These are phyloP conservation scores for Rusavskia elegans DNA, from an alignment of 495 filamentous ascomycete genomes.

Conservation along the genomic window DNA sequence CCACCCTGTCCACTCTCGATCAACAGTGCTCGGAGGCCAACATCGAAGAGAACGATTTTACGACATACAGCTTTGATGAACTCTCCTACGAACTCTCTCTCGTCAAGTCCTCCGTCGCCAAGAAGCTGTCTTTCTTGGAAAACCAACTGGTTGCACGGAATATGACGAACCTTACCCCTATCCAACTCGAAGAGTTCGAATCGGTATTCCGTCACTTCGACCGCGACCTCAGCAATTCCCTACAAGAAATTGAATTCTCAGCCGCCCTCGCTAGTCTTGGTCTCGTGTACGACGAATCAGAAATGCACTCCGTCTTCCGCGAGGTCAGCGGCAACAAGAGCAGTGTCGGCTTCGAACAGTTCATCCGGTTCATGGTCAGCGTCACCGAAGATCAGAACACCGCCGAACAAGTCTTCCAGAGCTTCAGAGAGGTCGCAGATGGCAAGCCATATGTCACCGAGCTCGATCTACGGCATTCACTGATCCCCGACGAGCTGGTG, in stretches of 20 bases:
- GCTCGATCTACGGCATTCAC: slow-evolving; percentile 81
- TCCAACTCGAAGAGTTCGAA: slow-evolving; percentile 96
- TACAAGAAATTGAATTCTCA: slow-evolving; percentile 91
- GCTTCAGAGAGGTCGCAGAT: slow-evolving; percentile 91
- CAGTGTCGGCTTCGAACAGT: slow-evolving; percentile 91
- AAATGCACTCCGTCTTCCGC: slow-evolving; percentile 86
- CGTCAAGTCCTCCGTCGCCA: slow-evolving; percentile 76
- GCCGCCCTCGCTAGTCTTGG: slow-evolving; percentile 87
- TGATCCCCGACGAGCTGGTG: slow-evolving; percentile 90
- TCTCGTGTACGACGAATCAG: slow-evolving; percentile 82
- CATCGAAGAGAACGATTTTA: slow-evolving; percentile 98
- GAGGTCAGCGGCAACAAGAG: slow-evolving; percentile 58
- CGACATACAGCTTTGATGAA: slow-evolving; percentile 93
- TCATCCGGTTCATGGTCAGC: slow-evolving; percentile 97
- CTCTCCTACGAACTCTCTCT: slow-evolving; percentile 84
- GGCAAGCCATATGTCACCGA: slow-evolving; percentile 98
- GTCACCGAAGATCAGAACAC: slow-evolving; percentile 98
- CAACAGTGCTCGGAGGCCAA: slow-evolving; percentile 88
- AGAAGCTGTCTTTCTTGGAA: slow-evolving; percentile 91
- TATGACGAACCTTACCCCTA: slow-evolving; percentile 97
- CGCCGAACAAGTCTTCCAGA: slow-evolving; percentile 94
- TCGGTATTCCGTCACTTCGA: slow-evolving; percentile 96
- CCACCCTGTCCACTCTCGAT: slow-evolving; percentile 66
- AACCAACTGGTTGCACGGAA: slow-evolving; percentile 94
- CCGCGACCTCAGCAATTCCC: slow-evolving; percentile 73